These are phyloP conservation scores for Juglanconis sp. DNA, from an alignment of 2,329 filamentous ascomycete genomes.

Conservation along the genomic window DNA sequence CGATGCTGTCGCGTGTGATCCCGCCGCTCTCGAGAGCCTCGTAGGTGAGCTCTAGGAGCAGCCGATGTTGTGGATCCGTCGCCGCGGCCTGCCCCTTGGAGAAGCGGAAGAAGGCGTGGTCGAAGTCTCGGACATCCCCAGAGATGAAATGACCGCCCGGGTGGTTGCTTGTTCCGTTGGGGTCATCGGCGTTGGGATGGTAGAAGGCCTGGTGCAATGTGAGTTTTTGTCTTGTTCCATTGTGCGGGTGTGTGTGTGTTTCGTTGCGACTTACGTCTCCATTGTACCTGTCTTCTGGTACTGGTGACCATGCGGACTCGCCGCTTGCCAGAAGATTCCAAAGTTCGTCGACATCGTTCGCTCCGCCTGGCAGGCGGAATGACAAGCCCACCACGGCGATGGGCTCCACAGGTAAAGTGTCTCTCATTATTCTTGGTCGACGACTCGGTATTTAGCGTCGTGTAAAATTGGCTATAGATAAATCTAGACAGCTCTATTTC, in stretches of 20 bases:
- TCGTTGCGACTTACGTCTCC: background rate
- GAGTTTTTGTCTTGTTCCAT: too few species aligned
- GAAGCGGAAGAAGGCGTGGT: slow-evolving; percentile 62
- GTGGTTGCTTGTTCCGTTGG: slow-evolving; percentile 1
- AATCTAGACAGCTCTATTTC: too few species aligned
- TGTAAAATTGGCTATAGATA: too few species aligned
- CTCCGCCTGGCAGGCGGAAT: background rate
- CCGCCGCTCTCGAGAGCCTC: slow-evolving; percentile 58
- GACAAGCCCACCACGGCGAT: background rate
- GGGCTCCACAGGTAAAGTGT: background rate
- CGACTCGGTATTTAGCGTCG: too few species aligned
- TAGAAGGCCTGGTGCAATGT: background rate
- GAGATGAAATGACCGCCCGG: background rate
- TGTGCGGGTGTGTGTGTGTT: too few species aligned
- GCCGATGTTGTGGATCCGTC: slow-evolving; percentile 63
- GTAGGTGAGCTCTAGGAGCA: slow-evolving; percentile 62
- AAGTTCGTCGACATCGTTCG: background rate
- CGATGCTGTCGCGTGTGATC: slow-evolving; percentile 14
- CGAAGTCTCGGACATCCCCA: background rate
- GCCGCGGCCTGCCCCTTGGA: slow-evolving; percentile 54
- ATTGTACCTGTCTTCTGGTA: background rate
- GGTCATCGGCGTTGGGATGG: background rate
- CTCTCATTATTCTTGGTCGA: too few species aligned
- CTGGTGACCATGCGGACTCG: background rate
- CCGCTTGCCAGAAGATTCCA: background rate